A percentile compares a stretch with the other conserved stretches of the same genome.
These are phyloP conservation scores for Penicillium longicatenatum DNA, from an alignment of 495 filamentous ascomycete species.

Conservation along the genomic window DNA sequence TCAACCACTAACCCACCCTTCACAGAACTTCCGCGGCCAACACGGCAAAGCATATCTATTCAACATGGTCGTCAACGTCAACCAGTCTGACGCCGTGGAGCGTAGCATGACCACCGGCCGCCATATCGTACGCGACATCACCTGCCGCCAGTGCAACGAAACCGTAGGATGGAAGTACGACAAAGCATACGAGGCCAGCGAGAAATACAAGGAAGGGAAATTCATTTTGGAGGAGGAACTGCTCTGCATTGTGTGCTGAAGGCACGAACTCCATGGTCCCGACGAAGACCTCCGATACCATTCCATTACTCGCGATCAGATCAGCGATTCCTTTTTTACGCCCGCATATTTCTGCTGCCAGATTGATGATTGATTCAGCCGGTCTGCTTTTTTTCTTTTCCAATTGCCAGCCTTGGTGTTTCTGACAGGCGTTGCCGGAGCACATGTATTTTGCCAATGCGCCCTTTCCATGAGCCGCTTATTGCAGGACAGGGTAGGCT, in stretches of 20 bases:
- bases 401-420: background rate
- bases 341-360: background rate
- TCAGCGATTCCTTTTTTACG: background rate
- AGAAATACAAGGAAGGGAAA: constrained; percentile 99
- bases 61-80: constrained; percentile 89
- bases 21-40: constrained; percentile 95
- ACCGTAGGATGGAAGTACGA: constrained; percentile 99
- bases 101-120: constrained; percentile 98
- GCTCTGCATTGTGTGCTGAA: constrained; percentile 70
- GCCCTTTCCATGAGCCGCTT: background rate
- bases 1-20: constrained; percentile 2
- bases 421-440: constrained; percentile 1
- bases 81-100: constrained; percentile 75
- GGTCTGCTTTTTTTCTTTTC: background rate
- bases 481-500: background rate
- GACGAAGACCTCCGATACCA: background rate
- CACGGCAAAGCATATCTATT: constrained; percentile 99
- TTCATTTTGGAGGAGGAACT: constrained; percentile 95
- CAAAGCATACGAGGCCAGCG: constrained; percentile 84
- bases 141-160: constrained; percentile 83
- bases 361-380: background rate
- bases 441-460: background rate
- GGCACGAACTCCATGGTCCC: background rate
- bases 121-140: constrained; percentile 91
- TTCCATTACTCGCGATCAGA: background rate